Base-by-base conservation (phyloP, 108 stramenopile species). In the Schizochytrium sp. region DNA sequence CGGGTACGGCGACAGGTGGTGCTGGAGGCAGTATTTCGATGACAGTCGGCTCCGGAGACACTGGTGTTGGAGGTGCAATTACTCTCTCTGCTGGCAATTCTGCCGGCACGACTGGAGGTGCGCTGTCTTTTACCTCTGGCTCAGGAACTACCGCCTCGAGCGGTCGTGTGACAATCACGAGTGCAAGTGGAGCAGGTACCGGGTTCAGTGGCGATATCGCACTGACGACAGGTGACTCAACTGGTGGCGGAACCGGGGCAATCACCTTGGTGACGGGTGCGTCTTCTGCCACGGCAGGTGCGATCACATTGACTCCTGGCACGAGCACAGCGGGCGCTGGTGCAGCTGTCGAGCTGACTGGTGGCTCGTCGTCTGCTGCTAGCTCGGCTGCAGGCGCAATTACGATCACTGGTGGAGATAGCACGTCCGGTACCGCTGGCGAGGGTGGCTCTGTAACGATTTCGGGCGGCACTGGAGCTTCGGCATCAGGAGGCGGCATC, bases 101-200 rank as follows among this genome's bases (percentile, higher is more conserved):
- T 4, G 23, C 34, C 16, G 51, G 44, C 25, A 8, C 69, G 5
- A 57, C 71, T 23, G 93, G 93, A 10, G 93, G 93, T 41, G 45
- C 44, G 6, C 89, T 94, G 25, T 44, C 87, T 6, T 58, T 95
- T 10, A 59, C 87, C 34, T 93, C 90, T 16, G 95, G 95, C 58
- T 92, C 92, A 34, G 93, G 93, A 16, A 53, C 72, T 1, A 44
- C 19, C 18, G 6, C 72, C 23, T 83, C 72, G 23, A 83, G 72
- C 45, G 72, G 72, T n/a, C 10, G n/a, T n/a, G 45, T 83, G 41
- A 25, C 44, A 0, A 51, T 83, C 23, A 12, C 16, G 5, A 83
- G 43, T 1, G 18, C 72, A 53, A 23, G 28, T 53, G 72, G 19
- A 8, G 16, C 29, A 8, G 6, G 19, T 0, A 69, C 63, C 2